Base-by-base conservation (phyloP, 257 asterid genomes). In the Lantana camara region DNA sequence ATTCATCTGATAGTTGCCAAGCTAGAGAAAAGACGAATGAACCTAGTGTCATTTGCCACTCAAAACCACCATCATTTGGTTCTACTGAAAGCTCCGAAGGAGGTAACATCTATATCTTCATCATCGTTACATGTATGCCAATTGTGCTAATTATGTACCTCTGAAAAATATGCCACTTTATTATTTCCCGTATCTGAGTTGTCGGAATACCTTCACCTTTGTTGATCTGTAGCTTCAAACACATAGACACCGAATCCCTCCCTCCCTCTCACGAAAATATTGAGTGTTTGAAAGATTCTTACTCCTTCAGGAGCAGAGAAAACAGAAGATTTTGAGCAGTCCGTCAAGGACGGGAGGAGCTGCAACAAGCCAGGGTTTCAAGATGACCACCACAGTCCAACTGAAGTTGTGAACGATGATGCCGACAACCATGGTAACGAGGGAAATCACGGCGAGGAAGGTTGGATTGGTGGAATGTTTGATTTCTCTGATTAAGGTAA, bases 401-500 rank as follows among this genome's bases (percentile, higher is more conserved):
- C 73, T 57, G 83, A 77, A 70, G 56, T 42, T 52, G 64, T 22
- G 15, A 69, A 55, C 60, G 46, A 32, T 53, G 64, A 53, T 38
- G 60, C 21, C 50, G 75, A 62, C 72, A 32, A 24, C 4, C 32
- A 45, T 23, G 54, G 48, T 22, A 23, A 54, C 1, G 80, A 74
- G 66, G 83, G 72, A 49, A 77, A 56, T n/a, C 59, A 66, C 15
- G 12, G 29, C 4, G 66, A 71, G 30, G 71, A 71, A 47, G 71
- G 66, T 9, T 83, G 89, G 89, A 77, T 73, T 38, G 84, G 86
- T 70, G 90, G 83, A 44, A 76, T 83, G 81, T 83, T 83, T 40
- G 86, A 83, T 75, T 83, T 83, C 72, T 83, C 89, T 9, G 90
- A 83, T 68, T 79, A 83, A 73, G 86, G 86, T 83, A 61, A 10